These are phyloP conservation scores for Clitopilus hobsonii DNA, from an alignment of 768 basidiomycete genomes.

Conservation along the genomic window DNA sequence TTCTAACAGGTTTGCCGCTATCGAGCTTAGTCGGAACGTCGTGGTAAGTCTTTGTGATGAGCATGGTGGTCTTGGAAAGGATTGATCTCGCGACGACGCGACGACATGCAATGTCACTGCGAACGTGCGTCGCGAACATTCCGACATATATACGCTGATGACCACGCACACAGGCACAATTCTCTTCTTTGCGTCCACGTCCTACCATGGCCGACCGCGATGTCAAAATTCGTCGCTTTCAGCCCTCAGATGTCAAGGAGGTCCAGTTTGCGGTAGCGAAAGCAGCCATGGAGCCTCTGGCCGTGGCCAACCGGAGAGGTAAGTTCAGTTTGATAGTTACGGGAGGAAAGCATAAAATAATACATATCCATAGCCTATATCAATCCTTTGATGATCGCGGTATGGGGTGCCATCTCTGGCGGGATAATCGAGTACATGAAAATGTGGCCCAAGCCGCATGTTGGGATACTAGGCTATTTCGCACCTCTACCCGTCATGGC, in stretches of 20 bases:
- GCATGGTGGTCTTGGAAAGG: constrained; percentile 45
- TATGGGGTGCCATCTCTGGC: constrained; percentile 60
- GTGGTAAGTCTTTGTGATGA: constrained; percentile 74
- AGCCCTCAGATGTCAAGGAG: constrained; percentile 48
- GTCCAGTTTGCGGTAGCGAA: constrained; percentile 64
- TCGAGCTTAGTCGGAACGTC: constrained; percentile 73
- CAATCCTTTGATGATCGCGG: constrained; percentile 53
- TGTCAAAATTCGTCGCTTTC: constrained; percentile 51
- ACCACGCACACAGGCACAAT: background rate
- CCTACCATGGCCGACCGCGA: constrained; percentile 33
- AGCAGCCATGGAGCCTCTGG: constrained; percentile 61
- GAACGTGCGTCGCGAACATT: constrained; percentile 5
- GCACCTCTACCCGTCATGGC: constrained; percentile 64
- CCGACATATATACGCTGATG: background rate
- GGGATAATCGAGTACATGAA: constrained; percentile 53
- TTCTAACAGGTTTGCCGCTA: constrained; percentile 61
- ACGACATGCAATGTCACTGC: background rate
- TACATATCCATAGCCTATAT: constrained; percentile 35
- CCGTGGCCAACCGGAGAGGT: constrained; percentile 63
- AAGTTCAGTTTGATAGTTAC: background rate
- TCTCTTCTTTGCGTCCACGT: background rate
- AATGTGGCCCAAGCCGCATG: constrained; percentile 59
- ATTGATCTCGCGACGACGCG: background rate
- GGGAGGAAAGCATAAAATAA: constrained; percentile 4
- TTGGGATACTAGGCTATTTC: constrained; percentile 47